phyloP scores from a whole-genome alignment of 1,284 basidiomycete species.

The Macrocystidia cucumis region DNA sequence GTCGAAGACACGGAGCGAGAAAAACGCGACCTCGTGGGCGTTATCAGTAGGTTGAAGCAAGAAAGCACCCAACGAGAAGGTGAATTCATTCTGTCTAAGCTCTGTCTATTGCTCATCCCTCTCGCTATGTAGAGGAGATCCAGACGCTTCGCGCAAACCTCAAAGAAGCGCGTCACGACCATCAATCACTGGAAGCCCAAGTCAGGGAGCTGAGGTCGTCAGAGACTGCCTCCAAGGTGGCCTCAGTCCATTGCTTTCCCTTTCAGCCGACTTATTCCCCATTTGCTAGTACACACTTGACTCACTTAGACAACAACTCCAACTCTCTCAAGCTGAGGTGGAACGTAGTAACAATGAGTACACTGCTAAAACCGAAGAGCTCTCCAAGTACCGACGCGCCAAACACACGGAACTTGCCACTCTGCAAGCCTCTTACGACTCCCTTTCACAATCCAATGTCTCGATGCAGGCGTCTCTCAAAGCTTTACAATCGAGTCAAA shows the following conservation, averaged over 20 bases:
- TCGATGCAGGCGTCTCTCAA: constrained; percentile 60
- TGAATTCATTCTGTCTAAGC: constrained; percentile 17
- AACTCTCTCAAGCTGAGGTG: constrained; percentile 63
- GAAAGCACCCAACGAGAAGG: constrained; percentile 64
- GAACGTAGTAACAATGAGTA: constrained; percentile 61
- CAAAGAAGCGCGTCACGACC: constrained; percentile 69
- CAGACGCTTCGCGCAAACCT: constrained; percentile 57
- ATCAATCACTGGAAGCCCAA: constrained; percentile 56
- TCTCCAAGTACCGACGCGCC: constrained; percentile 59
- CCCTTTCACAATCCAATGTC: constrained; percentile 53
- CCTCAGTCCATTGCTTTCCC: neutral
- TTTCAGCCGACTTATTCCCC: no score
- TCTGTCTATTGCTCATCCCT: constrained; percentile 5
- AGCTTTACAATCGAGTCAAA: constrained; percentile 62
- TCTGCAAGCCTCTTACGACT: constrained; percentile 68
- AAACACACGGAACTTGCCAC: constrained; percentile 71
- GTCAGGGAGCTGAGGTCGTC: constrained; percentile 61
- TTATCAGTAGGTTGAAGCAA: constrained; percentile 67
- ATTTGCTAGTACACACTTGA: constrained; percentile 67
- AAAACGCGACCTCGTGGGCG: constrained; percentile 70
- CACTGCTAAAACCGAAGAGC: constrained; percentile 60
- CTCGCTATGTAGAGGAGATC: constrained; percentile 48
- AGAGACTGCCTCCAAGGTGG: constrained; percentile 65
- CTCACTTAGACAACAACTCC: constrained; percentile 70
- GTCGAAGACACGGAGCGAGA: constrained; percentile 71